Base-by-base conservation (phyloP, 2,329 filamentous ascomycete genomes). In the Aureobasidium lini region DNA sequence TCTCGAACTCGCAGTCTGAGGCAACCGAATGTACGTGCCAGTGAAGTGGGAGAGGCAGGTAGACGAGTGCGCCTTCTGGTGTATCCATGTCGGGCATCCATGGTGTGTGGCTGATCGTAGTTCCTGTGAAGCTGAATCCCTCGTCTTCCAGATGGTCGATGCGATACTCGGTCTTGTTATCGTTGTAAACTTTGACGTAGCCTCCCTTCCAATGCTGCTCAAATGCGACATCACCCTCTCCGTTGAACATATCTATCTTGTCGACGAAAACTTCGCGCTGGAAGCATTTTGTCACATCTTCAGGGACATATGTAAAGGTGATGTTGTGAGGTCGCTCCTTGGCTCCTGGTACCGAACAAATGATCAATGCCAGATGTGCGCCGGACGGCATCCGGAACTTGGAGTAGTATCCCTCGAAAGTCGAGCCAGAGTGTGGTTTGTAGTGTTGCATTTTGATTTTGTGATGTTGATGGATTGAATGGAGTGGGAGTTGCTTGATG, bases 361-460 rank as follows among this genome's bases (percentile, higher is more conserved):
- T 72, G 46, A 80, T 75, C 9, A 80, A 62, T 15, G 75, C 73
- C 7, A 81, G 69, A 59, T 77, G 74, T 4, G 72, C 71, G 61
- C 77, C 76, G 3, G 74, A 77, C 15, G 73, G 72, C 6, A 80
- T 71, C 56, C 72, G 69, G 65, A 80, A 79, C 62, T 79, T 79
- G 61, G 75, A 77, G 67, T 80, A 80, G 67, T 73, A 79, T 37
- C 78, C 78, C 67, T 81, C 78, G 64, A 81, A 80, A 34, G 68
- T 69, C 31, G 76, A 66, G 36, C 58, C 63, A 1, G 64, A 64
- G 61, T 80, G 78, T 2, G 77, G 77, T 6, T 69, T 69, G 58
- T 68, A 72, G 29, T 64, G 62, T 11, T 63, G 39, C 62, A 63
- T 63, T 34, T 23, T 57, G 18, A 29, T 16, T 31, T 11, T 16